Percentiles rank a stretch among this genome's conserved stretches.
phyloP scores from a whole-genome alignment of 176 grass and related monocot species.

The Otatea glauca region DNA sequence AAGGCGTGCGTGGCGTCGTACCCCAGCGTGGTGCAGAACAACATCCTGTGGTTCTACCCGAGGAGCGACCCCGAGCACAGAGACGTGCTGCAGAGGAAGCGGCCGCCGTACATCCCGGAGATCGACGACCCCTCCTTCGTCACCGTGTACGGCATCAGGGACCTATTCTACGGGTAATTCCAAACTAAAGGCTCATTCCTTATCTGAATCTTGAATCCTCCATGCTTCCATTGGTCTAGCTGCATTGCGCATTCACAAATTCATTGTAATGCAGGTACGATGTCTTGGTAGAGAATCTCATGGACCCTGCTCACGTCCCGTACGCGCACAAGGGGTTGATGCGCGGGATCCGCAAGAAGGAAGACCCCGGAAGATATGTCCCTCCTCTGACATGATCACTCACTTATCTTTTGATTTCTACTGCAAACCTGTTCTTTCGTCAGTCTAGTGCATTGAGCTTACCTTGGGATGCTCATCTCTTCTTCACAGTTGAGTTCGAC shows the following conservation, averaged over 20 bases:
- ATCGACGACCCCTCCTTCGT: conserved; percentile 80
- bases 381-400: neutral
- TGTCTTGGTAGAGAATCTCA: conserved; percentile 78
- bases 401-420: neutral
- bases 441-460: neutral
- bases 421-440: neutral
- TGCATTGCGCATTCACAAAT: conserved; percentile 4
- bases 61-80: conserved; percentile 56
- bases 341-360: conserved; percentile 33
- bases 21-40: conserved; percentile 78
- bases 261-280: conserved; percentile 65
- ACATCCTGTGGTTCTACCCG: conserved; percentile 91
- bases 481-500: conserved; percentile 75
- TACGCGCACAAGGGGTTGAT: conserved; percentile 86
- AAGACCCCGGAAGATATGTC: conserved; percentile 82
- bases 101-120: conserved; percentile 65
- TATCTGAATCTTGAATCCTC: neutral
- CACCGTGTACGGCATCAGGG: conserved; percentile 57
- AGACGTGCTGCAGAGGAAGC: conserved; percentile 61
- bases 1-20: conserved; percentile 82
- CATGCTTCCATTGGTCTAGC: neutral
- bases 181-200: neutral
- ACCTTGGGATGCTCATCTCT: conserved; percentile 8
- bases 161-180: conserved; percentile 68
- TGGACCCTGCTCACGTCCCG: conserved; percentile 81